Base-by-base conservation (phyloP, 768 basidiomycete genomes). In the Pleurotus eryngii region DNA sequence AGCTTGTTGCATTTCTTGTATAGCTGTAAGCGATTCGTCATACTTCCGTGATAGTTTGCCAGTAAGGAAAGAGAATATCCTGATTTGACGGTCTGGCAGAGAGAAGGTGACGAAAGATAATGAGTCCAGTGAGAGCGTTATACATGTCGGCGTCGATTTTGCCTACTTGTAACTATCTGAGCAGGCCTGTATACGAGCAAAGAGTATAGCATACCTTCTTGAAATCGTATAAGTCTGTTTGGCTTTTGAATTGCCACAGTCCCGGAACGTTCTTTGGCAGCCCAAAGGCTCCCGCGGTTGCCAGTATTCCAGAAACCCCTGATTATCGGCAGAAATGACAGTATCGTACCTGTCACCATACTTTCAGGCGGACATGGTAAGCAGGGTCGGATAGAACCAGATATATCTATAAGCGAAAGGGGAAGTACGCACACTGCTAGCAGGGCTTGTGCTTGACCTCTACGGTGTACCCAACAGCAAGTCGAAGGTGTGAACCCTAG, bases 1-100 rank as follows among this genome's bases (percentile, higher is more conserved):
- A 1, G 95, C 95, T 70, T 98, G 97, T 69, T 99, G 97, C 95
- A 99, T 98, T 70, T 98, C 95, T 68, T 96, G 92, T 39, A 95
- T 90, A 0, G 97, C 95, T 26, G 82, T 75, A 5, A 98, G 79
- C 0, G 91, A 93, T 71, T 99, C 97, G 60, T 99, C 97, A 68
- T 98, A 99, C 68, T 92, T 92, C 17, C 96, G 86, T 14, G 84
- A 86, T 62, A 98, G 76, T 67, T 95, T 97, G 5, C 93, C 97
- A 0, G 83, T 81, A 9, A 95, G 79, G 78, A 98, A 94, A 24
- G 86, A 89, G 75, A 99, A 99, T 50, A 98, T 79, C 53, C 96
- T 91, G 43, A 99, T 86, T 72, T 96, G 92, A 15, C 95, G 89
- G 70, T 96, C 93, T 17, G 95, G 93, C 5, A 95, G 76, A 38